phyloP scores from a whole-genome alignment of 306 rosid species.

The Inga oerstediana region DNA sequence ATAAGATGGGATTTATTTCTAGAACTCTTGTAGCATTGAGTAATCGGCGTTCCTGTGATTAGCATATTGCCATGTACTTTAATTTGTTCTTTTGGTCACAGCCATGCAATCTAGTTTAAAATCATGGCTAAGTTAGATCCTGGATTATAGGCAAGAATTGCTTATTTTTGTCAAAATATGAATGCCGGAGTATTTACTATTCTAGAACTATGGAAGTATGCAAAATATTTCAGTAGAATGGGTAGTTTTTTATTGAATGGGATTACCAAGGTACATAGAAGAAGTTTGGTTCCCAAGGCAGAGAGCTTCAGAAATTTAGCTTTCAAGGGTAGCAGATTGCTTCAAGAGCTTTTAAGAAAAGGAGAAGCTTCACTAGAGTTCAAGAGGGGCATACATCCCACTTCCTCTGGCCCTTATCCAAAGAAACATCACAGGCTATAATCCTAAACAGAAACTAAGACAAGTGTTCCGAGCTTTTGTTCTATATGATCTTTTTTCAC shows the following conservation, averaged over 20 bases:
- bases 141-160: neutral
- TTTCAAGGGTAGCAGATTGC: neutral
- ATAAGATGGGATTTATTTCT: neutral
- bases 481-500: neutral
- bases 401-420: neutral
- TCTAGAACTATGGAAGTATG: neutral
- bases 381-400: neutral
- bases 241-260: neutral
- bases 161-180: neutral
- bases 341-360: neutral
- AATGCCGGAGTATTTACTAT: neutral
- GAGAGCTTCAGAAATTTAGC: neutral
- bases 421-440: conserved; percentile 16
- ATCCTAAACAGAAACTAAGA: neutral
- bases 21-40: neutral
- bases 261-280: neutral
- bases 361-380: neutral
- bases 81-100: neutral
- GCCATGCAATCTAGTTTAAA: neutral
- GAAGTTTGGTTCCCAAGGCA: neutral
- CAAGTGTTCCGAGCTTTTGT: neutral
- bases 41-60: neutral
- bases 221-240: neutral
- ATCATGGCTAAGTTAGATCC: neutral
- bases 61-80: neutral